A percentile compares a stretch with the other conserved stretches of the same genome.
These are phyloP conservation scores for Porcisia hertigi DNA, from an alignment of 208 protist genomes.

Conservation along the genomic window DNA sequence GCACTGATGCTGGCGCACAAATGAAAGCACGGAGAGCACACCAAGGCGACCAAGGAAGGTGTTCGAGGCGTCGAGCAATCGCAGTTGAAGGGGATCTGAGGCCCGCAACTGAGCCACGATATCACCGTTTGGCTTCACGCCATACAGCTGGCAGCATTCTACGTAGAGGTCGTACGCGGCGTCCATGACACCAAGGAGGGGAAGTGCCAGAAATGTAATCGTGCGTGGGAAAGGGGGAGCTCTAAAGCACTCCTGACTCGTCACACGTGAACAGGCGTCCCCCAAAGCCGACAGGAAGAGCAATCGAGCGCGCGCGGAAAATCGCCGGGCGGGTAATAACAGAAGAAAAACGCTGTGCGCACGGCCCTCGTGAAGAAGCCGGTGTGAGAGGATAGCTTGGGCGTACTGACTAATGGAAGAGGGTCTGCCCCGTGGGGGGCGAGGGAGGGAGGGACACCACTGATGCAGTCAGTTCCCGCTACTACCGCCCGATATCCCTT, in stretches of 20 bases:
- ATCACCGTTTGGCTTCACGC: slow-evolving; percentile 69
- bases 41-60: slow-evolving; percentile 80
- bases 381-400: neutral
- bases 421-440: no score
- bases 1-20: slow-evolving; percentile 60
- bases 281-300: no score
- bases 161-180: slow-evolving; percentile 45
- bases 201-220: neutral
- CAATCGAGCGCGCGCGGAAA: neutral
- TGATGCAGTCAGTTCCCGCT: no score
- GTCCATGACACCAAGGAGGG: slow-evolving; percentile 11
- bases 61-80: slow-evolving; percentile 63
- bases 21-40: slow-evolving; percentile 68
- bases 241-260: neutral
- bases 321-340: neutral
- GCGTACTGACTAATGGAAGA: neutral
- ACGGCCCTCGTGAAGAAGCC: neutral
- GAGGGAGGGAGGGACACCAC: no score
- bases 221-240: neutral
- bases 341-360: neutral
- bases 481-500: no score
- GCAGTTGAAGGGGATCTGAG: slow-evolving; percentile 54
- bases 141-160: slow-evolving; percentile 64
- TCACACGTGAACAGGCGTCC: neutral
- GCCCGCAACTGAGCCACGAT: slow-evolving; percentile 56